Evolutionary conservation across 306 rosid genomes (phyloP).

Genomic region (Pyrus bretschneideri): DNA sequence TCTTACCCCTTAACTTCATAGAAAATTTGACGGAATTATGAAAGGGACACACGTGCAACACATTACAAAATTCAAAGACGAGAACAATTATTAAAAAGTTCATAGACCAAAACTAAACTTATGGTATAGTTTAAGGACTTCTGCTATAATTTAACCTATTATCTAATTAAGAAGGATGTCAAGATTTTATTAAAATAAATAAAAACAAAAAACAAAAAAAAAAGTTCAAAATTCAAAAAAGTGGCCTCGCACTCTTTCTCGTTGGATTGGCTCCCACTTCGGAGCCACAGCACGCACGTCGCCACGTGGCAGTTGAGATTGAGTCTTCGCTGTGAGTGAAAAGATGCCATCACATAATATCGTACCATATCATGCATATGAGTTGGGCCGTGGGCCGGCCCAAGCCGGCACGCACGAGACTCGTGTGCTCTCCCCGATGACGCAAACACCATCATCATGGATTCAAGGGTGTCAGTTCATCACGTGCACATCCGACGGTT

Average conservation of each 20-base stretch:
- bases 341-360: background rate
- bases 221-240: background rate
- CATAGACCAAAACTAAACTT: no score
- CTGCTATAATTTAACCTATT: no score
- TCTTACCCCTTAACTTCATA: no score
- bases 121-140: background rate
- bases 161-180: background rate
- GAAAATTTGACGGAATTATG: no score
- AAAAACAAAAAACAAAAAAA: no score
- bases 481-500: slow-evolving; percentile 37
- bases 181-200: background rate
- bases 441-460: background rate
- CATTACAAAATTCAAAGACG: no score
- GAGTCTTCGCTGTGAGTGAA: background rate
- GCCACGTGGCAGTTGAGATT: slow-evolving; percentile 23
- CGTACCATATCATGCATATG: background rate
- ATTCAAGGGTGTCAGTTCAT: slow-evolving; percentile 2
- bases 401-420: slow-evolving; percentile 21
- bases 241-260: background rate
- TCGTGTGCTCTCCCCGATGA: slow-evolving; percentile 17
- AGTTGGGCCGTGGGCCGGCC: slow-evolving; percentile 25
- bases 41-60: no score
- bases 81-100: no score
- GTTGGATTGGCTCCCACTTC: background rate
- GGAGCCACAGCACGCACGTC: background rate